phyloP scores from a whole-genome alignment of 2,329 filamentous ascomycete genomes.

The Penicillium sp. region DNA sequence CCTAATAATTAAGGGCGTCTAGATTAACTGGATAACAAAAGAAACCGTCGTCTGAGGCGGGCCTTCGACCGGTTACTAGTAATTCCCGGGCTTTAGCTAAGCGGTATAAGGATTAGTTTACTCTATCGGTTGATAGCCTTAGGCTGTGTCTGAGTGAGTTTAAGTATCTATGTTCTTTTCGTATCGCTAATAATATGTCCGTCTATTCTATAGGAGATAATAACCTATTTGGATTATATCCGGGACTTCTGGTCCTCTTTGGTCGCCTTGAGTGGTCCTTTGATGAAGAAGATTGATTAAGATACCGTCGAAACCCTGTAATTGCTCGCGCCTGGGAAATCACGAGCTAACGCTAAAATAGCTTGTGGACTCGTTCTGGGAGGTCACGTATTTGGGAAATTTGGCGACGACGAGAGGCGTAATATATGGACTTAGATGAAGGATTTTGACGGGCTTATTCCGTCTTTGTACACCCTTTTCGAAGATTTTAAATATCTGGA shows the following conservation, averaged over 20 bases:
- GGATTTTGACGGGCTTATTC: slow-evolving; percentile 38
- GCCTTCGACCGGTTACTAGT: too few relatives aligned
- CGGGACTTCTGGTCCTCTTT: slow-evolving; percentile 31
- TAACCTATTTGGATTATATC: slow-evolving; percentile 27
- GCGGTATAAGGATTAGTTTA: too few relatives aligned
- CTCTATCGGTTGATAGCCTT: slow-evolving; percentile 1
- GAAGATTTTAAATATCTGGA: slow-evolving; percentile 45
- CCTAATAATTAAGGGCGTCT: too few relatives aligned
- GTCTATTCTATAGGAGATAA: slow-evolving; percentile 34
- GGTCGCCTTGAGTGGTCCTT: slow-evolving; percentile 19
- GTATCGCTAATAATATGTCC: not conserved
- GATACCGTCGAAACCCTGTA: slow-evolving; percentile 2
- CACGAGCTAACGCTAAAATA: not conserved
- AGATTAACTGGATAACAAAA: too few relatives aligned
- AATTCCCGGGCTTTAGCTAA: too few relatives aligned
- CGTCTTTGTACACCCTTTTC: slow-evolving; percentile 48
- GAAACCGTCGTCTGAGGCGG: too few relatives aligned
- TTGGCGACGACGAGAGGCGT: slow-evolving; percentile 30
- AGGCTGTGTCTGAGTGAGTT: not conserved
- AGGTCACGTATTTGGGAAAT: slow-evolving; percentile 3
- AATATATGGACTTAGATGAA: slow-evolving; percentile 39
- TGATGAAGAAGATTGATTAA: slow-evolving; percentile 31
- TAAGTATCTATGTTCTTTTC: not conserved
- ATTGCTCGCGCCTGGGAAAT: slow-evolving; percentile 1
- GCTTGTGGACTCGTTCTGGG: not conserved